Percentiles rank a stretch among this genome's conserved stretches.
These are phyloP conservation scores for Boletus reticulatus DNA, from an alignment of 768 basidiomycete genomes.

Conservation along the genomic window DNA sequence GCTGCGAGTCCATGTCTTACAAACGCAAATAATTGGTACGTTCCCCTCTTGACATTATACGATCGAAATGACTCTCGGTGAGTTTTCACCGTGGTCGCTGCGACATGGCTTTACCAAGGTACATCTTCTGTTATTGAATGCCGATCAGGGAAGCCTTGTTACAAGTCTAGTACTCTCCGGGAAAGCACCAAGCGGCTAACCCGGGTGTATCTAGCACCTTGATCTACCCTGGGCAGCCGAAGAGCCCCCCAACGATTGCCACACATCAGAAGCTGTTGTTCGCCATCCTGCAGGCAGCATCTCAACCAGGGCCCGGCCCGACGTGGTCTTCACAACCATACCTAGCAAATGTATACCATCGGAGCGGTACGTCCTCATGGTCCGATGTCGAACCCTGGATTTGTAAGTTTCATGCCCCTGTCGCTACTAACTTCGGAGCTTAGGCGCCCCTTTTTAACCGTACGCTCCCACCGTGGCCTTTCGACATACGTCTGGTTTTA, in stretches of 20 bases:
- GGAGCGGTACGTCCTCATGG: slow-evolving; percentile 11
- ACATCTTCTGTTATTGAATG: neutral
- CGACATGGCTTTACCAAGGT: slow-evolving; percentile 4
- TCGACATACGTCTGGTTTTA: too few relatives aligned
- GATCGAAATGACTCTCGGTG: neutral
- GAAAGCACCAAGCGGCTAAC: neutral
- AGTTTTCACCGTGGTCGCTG: slow-evolving; percentile 3
- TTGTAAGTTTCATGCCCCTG: slow-evolving; percentile 14
- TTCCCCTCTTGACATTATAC: too few relatives aligned
- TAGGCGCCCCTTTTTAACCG: slow-evolving; percentile 32
- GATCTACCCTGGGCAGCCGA: neutral
- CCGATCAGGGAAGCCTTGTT: slow-evolving; percentile 4
- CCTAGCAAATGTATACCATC: neutral
- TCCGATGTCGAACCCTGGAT: slow-evolving; percentile 19
- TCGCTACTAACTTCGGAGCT: slow-evolving; percentile 26
- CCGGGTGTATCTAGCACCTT: neutral
- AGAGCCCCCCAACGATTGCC: neutral
- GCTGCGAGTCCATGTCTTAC: neutral
- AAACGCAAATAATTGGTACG: neutral
- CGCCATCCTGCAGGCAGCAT: neutral
- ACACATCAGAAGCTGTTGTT: neutral
- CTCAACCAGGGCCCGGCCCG: neutral
- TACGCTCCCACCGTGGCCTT: slow-evolving; percentile 1
- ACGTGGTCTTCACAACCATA: neutral
- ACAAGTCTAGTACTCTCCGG: slow-evolving; percentile 9